Evolutionary conservation across 2,329 filamentous ascomycete genomes (phyloP), one percentile per base, ranked within the genome.

Genomic region (Nannizziopsis barbatae): DNA sequence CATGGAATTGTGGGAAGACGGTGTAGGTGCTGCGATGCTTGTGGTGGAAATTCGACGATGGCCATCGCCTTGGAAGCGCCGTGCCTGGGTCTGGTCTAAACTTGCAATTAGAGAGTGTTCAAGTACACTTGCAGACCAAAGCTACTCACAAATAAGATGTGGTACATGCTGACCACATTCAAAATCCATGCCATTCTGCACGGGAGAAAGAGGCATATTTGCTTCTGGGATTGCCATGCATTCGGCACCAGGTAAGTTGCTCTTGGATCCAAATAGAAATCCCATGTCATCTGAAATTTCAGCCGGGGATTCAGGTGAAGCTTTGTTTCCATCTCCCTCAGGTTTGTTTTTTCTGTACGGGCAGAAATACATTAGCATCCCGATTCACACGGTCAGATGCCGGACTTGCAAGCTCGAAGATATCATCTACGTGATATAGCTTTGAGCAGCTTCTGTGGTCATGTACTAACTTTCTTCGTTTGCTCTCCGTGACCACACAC

Each of bases 141-240:
- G 32, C 44, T 49, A 75, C 76, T 63, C 62, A 82, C 79, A 82
- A 50, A 81, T 69, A 27, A 80, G 71, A 64, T 82, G 79, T 45
- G 79, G 79, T 56, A 79, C 76, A 67, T 81, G 78, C 56, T 76
- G 72, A 15, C 73, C 69, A 40, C 67, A 66, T 42, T 76, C 72
- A 52, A 71, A 54, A 51, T 75, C 65, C 18, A 65, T 65, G 18
- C 68, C 68, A 51, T 68, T 63, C 57, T 71, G 68, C 54, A 71
- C 74, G 9, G 67, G 64, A 17, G 68, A 68, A 3, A 63, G 58
- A 2, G 67, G 58, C 17, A 56, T 56, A 32, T 63, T 49, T 8
- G 57, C 50, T 18, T 52, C 53, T 15, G 52, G 32, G 39, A 53
- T 49, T 8, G 38, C 45, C 32, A 49, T 38, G 12, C 51, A 50